A percentile compares a stretch with the other conserved stretches of the same genome.
These are phyloP conservation scores for Camelina neglecta DNA, from an alignment of 345 rosid genomes.

Conservation along the genomic window DNA sequence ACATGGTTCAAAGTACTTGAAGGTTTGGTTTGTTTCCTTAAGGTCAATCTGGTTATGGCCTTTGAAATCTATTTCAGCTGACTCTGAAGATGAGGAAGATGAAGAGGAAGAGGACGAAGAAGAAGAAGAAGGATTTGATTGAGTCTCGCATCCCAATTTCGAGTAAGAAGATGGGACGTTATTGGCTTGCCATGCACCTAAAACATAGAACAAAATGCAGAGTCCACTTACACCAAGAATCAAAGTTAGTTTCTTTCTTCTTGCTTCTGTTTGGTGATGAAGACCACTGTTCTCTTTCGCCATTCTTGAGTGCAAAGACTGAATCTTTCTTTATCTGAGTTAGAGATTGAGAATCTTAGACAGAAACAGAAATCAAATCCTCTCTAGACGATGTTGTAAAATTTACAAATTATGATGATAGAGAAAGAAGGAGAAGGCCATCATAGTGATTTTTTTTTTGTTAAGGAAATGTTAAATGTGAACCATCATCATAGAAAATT, in stretches of 20 bases:
- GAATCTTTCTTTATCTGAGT: conserved; percentile 27
- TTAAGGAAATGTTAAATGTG: conserved; percentile 29
- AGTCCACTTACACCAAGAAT: conserved; percentile 78
- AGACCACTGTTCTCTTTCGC: conserved; percentile 47
- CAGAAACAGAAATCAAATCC: conserved; percentile 24
- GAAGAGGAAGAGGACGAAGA: conserved; percentile 8
- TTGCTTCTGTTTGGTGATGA: conserved; percentile 56
- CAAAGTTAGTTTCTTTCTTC: conserved; percentile 78
- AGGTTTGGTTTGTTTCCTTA: conserved; percentile 46
- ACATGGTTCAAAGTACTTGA: conserved; percentile 63
- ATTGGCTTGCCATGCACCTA: conserved; percentile 87
- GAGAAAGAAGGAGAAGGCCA: conserved; percentile 15
- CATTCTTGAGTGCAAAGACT: conserved; percentile 34
- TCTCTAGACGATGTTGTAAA: conserved; percentile 42
- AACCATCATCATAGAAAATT: too few species aligned
- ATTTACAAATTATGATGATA: conserved; percentile 23
- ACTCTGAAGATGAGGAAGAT: conserved; percentile 42
- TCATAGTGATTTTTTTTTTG: conserved; percentile 11
- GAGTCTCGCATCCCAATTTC: conserved; percentile 53
- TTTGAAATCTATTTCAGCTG: conserved; percentile 62
- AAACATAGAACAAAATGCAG: conserved; percentile 74
- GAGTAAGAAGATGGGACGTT: conserved; percentile 44
- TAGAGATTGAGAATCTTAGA: conserved; percentile 8
- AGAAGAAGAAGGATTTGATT: conserved; percentile 36
- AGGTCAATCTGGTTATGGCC: conserved; percentile 71